Base-by-base conservation (phyloP, 805 yeast species). In the Ogataea parapolymorpha region DNA sequence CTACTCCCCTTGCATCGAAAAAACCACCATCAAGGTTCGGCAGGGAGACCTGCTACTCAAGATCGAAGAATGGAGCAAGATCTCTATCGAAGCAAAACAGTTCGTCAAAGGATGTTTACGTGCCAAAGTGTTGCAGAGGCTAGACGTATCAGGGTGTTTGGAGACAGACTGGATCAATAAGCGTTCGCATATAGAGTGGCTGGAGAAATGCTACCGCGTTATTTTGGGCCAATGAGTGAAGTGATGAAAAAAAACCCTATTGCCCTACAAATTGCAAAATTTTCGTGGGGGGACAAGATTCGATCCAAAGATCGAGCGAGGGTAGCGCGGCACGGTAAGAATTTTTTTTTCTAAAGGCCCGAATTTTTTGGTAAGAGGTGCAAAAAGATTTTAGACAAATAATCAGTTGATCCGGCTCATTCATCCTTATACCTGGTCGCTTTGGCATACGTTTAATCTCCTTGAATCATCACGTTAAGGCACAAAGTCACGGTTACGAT, bases 131-230 rank as follows among this genome's bases (percentile, higher is more conserved):
- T 42, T 33, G 0, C 48, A 61, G 24, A 55, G 85, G 26, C 54
- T 61, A 32, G 61, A 61, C 35, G 64, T 70, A 22, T 43, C 49
- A 1, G 66, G 63, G 6, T 70, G 79, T 36, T 61, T 74, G n/a
- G 75, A 70, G 3, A 44, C 49, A 46, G 47, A 50, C 0, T 80
- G 85, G 86, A 64, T 80, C 12, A 49, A 55, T 26, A 60, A 62
- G 31, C 75, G 74, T 46, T 28, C 26, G 4, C 44, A 54, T 15
- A 28, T 24, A 12, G 15, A 36, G 4, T 67, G 67, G 45, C 54
- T 75, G 30, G 52, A 54, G 14, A 56, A 50, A 28, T 58, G 71
- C 8, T 75, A 74, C 48, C 37, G 53, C 1, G 62, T 62, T 16
- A 45, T 52, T 5, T 16, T 43, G 25, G 22, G 34, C 45, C 23